A percentile compares a stretch with the other conserved stretches of the same genome.
These are phyloP conservation scores for Sordariomycetes sp. DNA, from an alignment of 2,329 filamentous ascomycete species.

Conservation along the genomic window DNA sequence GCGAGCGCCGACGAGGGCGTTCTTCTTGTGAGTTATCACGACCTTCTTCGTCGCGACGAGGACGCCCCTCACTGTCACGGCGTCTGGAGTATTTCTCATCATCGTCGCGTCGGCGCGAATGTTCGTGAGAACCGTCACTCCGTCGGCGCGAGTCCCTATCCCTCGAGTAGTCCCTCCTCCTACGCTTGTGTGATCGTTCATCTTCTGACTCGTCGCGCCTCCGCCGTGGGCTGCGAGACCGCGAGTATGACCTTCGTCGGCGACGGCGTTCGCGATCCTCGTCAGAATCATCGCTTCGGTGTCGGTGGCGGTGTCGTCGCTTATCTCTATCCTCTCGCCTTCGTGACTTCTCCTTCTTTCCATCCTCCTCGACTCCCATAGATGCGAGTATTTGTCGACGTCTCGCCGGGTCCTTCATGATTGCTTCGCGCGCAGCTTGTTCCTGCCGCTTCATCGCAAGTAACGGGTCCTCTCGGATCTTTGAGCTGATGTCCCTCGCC, in stretches of 20 bases:
- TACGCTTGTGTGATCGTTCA: constrained; percentile 11
- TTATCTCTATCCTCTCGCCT: constrained; percentile 19
- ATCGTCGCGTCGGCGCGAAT: constrained; percentile 4
- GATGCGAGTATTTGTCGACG: constrained; percentile 57
- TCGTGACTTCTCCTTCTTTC: constrained; percentile 28
- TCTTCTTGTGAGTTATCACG: constrained; percentile 12
- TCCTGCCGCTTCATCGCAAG: constrained; percentile 91
- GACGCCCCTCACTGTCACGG: constrained; percentile 2
- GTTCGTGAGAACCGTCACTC: constrained; percentile 8
- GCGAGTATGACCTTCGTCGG: constrained; percentile 35
- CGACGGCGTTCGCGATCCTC: constrained; percentile 26
- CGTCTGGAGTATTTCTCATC: constrained; percentile 1
- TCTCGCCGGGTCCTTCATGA: constrained; percentile 70
- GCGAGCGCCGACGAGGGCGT: constrained; percentile 18
- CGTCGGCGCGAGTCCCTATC: constrained; percentile 11
- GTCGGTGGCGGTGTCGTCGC: constrained; percentile 28
- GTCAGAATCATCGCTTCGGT: constrained; percentile 31
- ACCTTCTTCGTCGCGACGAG: constrained; percentile 10
- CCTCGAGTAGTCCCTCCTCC: constrained; percentile 14
- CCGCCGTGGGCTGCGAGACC: constrained; percentile 30
- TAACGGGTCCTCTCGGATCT: constrained; percentile 85
- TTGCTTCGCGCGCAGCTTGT: constrained; percentile 67
- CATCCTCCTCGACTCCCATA: constrained; percentile 46
- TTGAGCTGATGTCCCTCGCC: constrained; percentile 69
- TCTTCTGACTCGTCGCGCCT: constrained; percentile 19